phyloP scores from a whole-genome alignment of 1,284 basidiomycete species.

The Ceratobasidium sp. region DNA sequence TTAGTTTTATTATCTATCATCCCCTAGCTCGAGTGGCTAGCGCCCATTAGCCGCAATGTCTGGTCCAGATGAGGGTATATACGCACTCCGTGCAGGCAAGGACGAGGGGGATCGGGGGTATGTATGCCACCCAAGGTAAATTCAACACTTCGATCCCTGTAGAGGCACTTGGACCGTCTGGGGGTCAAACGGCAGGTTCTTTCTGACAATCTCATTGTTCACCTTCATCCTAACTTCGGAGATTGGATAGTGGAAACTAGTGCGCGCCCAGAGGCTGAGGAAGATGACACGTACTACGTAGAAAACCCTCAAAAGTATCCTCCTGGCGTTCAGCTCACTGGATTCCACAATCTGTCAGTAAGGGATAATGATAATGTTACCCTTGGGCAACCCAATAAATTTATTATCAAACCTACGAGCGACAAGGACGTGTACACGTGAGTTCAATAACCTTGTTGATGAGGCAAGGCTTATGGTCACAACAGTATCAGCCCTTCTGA shows the following conservation, averaged over 20 bases:
- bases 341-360: background rate
- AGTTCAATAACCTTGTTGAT: background rate
- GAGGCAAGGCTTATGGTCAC: too few species aligned
- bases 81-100: background rate
- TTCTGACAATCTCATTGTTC: too few species aligned
- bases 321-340: background rate
- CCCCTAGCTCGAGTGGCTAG: too few species aligned
- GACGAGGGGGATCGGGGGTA: background rate
- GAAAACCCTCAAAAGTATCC: background rate
- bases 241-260: background rate
- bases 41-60: background rate
- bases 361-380: background rate
- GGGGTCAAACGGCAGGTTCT: background rate
- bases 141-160: background rate
- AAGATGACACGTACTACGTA: background rate
- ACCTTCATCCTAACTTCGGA: background rate
- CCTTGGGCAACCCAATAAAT: background rate
- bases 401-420: background rate
- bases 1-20: too few species aligned
- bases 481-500: background rate
- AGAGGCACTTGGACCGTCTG: background rate
- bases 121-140: background rate
- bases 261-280: too few species aligned
- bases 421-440: background rate
- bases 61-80: background rate